A percentile compares a stretch with the other conserved stretches of the same genome.
These are phyloP conservation scores for Podospora pseudocomata DNA, from an alignment of 495 filamentous ascomycete genomes.

Conservation along the genomic window DNA sequence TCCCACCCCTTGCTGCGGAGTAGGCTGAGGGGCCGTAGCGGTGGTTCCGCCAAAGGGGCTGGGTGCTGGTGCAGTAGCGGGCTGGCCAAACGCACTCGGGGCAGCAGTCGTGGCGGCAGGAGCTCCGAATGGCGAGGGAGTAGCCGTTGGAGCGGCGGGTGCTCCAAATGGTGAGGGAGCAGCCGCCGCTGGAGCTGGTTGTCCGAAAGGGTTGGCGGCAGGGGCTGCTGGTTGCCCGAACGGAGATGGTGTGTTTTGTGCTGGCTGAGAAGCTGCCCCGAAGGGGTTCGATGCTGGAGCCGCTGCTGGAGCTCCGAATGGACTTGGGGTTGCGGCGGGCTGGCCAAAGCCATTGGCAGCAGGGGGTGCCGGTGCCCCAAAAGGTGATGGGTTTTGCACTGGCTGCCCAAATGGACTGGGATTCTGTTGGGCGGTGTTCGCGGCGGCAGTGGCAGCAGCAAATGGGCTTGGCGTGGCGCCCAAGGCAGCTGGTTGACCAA, in stretches of 20 bases:
- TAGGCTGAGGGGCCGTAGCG: neutral
- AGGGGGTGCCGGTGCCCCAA: neutral
- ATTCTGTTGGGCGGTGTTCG: constrained; percentile 8
- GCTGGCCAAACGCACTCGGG: constrained; percentile 27
- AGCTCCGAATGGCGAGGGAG: constrained; percentile 12
- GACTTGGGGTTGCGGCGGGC: constrained; percentile 27
- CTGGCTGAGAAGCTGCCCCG: constrained; percentile 1
- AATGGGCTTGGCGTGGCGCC: constrained; percentile 30
- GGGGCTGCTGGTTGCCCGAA: neutral
- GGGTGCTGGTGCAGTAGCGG: constrained; percentile 12
- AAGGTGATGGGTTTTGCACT: constrained; percentile 9
- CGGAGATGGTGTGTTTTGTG: constrained; percentile 9
- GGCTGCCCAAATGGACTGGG: constrained; percentile 10
- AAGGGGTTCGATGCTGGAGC: neutral
- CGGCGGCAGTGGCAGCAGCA: constrained; percentile 12
- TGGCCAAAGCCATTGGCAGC: constrained; percentile 23
- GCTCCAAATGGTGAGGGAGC: neutral
- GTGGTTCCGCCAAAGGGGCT: neutral
- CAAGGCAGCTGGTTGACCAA: constrained; percentile 27
- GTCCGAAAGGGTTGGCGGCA: constrained; percentile 20
- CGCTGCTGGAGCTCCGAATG: constrained; percentile 16
- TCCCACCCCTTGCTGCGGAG: constrained; percentile 14
- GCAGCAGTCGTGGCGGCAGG: neutral
- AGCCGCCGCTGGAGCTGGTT: constrained; percentile 12
- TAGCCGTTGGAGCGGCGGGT: neutral